Evolutionary conservation across 345 rosid species (phyloP).

Genomic region (Camelina sativa): DNA sequence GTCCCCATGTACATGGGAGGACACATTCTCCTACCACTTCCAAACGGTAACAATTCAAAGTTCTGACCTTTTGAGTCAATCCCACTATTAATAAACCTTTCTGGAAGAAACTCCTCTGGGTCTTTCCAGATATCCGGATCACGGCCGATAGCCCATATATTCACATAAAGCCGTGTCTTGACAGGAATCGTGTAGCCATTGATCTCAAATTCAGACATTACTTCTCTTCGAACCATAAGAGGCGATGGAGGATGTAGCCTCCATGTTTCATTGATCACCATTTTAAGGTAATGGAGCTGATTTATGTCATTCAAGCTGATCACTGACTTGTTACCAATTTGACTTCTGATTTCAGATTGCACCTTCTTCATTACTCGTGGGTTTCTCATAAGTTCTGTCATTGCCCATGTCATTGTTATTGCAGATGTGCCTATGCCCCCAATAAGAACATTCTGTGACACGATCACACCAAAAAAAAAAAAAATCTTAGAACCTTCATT

Average conservation of each 20-base stretch:
- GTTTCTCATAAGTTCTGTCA: constrained; percentile 50
- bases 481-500: neutral
- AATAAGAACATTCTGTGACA: constrained; percentile 39
- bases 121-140: neutral
- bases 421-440: constrained; percentile 36
- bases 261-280: constrained; percentile 30
- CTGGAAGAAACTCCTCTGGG: neutral
- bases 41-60: constrained; percentile 43
- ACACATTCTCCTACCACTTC: constrained; percentile 51
- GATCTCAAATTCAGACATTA: constrained; percentile 25
- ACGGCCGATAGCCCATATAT: neutral
- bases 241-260: neutral
- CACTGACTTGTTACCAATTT: neutral
- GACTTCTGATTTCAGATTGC: constrained; percentile 47
- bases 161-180: neutral
- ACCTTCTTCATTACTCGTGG: constrained; percentile 50
- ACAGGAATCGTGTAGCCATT: neutral
- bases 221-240: constrained; percentile 44
- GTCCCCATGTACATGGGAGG: constrained; percentile 35
- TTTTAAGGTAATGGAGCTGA: constrained; percentile 5
- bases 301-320: constrained; percentile 12
- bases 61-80: neutral
- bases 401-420: constrained; percentile 45
- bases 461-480: neutral
- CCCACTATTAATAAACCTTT: neutral